phyloP scores from a whole-genome alignment of 768 basidiomycete species.

The Pisolithus sp. region DNA sequence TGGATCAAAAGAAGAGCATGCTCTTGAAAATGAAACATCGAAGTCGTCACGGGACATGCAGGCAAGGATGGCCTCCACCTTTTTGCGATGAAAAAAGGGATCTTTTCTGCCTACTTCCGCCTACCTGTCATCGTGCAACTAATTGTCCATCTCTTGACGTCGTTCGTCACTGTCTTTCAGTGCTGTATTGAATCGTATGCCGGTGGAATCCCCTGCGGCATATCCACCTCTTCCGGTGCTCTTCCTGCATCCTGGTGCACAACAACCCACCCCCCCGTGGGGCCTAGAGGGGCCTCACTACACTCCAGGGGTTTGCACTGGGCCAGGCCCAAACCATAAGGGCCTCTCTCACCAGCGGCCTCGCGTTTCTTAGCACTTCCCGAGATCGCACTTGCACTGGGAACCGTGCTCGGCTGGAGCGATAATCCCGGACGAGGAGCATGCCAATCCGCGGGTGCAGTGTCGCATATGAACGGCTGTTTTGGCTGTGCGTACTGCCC shows the following conservation, averaged over 20 bases:
- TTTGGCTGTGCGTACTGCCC: background rate
- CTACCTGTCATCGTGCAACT: too few relatives aligned
- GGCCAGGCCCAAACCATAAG: conserved; percentile 10
- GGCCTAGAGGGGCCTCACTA: background rate
- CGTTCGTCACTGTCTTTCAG: background rate
- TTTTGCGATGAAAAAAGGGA: too few relatives aligned
- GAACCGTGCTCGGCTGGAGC: conserved; percentile 18
- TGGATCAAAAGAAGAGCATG: too few relatives aligned
- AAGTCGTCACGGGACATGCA: too few relatives aligned
- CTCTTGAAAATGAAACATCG: too few relatives aligned
- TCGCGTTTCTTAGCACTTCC: conserved; percentile 20
- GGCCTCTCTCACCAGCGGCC: conserved; percentile 14
- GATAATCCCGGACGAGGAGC: conserved; percentile 8
- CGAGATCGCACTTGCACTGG: conserved; percentile 7
- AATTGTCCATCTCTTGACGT: too few relatives aligned
- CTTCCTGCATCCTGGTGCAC: conserved; percentile 24
- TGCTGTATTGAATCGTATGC: conserved; percentile 23
- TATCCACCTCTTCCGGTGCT: conserved; percentile 16
- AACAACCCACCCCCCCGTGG: conserved; percentile 9
- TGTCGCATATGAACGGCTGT: conserved; percentile 5
- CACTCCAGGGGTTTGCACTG: conserved; percentile 5
- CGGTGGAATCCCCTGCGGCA: conserved; percentile 24
- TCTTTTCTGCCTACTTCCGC: too few relatives aligned
- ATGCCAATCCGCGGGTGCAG: conserved; percentile 16
- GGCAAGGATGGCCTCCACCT: too few relatives aligned